Base-by-base conservation (phyloP, 768 basidiomycete genomes). In the Myochromella boudieri region DNA sequence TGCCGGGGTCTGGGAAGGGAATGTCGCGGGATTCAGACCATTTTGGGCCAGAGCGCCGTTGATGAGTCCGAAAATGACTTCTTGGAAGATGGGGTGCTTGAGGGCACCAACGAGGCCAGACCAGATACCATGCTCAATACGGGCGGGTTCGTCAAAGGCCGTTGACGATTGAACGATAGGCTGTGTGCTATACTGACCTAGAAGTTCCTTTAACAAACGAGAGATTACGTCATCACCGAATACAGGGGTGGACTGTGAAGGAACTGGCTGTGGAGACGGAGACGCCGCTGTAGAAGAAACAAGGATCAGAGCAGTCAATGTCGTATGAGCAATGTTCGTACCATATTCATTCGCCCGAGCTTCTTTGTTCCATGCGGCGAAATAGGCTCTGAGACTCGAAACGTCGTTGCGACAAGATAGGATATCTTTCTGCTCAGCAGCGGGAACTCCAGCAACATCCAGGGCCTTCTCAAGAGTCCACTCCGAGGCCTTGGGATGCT, bases 391-490 rank as follows among this genome's bases (percentile, higher is more conserved):
- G 21, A 42, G 22, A 12, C 22, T 29, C 10, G 21, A 22, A n/a
- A 17, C 24, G 37, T 48, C 33, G 6, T 4, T 24, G 8, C 11
- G 26, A 26, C 20, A 4, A 3, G 21, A 20, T n/a, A 48, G 15
- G 14, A 48, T 42, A 5, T 12, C 18, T 24, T 28, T 28, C 24
- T 48, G 46, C 15, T 42, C 46, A 18, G 2, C 17, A 14, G 14
- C 1, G 3, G 46, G 46, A 6, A 48, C 46, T 27, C 40, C 39
- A 14, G 39, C 40, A 17, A 28, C n/a, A 20, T 42, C 34, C 39
- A 48, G 26, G 26, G 46, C 46, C 39, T 37, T 34, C 46, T 42
- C n/a, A n/a, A 48, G 46, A 3, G 46, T 42, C 39, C 40, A 48
- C 1, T 48, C 39, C 15, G 17, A 12, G n/a, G 46, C 46, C 8